A percentile compares a stretch with the other conserved stretches of the same genome.
These are phyloP conservation scores for Cunninghamia lanceolata DNA, from an alignment of 75 land plant species.

Conservation along the genomic window DNA sequence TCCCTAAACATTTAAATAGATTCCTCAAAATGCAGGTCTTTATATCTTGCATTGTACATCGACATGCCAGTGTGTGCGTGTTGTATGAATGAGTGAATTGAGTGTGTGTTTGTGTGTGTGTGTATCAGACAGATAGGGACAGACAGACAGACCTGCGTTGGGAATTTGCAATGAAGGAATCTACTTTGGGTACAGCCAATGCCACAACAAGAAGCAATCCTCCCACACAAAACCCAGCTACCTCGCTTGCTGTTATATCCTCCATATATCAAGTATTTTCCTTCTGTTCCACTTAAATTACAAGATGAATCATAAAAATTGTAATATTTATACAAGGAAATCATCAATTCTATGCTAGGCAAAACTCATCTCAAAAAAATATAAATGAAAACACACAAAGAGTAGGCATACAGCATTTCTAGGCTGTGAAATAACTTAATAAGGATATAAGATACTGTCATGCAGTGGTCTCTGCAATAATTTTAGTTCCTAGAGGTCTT, in stretches of 20 bases:
- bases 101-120: not conserved
- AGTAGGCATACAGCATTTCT: not conserved
- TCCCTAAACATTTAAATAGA: not conserved
- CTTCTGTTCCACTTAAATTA: not conserved
- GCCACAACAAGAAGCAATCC: conserved; percentile 36
- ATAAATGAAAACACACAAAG: not conserved
- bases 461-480: not conserved
- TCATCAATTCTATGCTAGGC: not conserved
- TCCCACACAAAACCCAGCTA: conserved; percentile 45
- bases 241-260: conserved; percentile 30
- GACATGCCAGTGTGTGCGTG: not conserved
- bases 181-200: conserved; percentile 40
- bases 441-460: not conserved
- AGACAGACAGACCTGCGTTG: conserved; percentile 31
- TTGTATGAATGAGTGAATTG: not conserved
- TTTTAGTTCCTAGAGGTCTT: not conserved
- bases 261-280: conserved; percentile 17
- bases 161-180: conserved; percentile 28
- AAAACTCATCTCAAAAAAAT: not conserved
- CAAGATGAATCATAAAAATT: not conserved
- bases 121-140: not conserved
- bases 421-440: not conserved
- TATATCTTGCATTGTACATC: not conserved
- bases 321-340: not conserved
- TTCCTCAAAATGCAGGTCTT: not conserved